Conservation (phyloP, 2,329 filamentous ascomycete species). For the Pezicula neosporulosa region DNA sequence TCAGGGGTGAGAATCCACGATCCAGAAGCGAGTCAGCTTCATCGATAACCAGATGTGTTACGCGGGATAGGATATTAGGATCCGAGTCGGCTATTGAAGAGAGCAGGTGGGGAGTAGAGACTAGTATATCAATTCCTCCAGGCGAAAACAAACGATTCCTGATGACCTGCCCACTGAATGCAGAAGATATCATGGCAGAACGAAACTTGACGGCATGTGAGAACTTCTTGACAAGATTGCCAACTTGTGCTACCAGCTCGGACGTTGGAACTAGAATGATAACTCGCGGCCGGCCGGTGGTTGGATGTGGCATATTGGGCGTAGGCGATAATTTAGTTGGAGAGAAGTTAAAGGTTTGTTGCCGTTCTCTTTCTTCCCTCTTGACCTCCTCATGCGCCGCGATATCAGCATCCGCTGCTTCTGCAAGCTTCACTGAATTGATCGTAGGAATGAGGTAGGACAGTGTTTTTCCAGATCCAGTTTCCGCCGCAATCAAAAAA, state of each 20-base stretch:
- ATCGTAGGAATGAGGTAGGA: constrained; percentile 85
- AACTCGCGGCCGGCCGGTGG: constrained; percentile 74
- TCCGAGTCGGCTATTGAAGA: constrained; percentile 84
- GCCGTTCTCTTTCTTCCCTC: constrained; percentile 49
- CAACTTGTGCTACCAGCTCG: constrained; percentile 88
- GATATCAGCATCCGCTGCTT: constrained; percentile 56
- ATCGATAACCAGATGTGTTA: constrained; percentile 84
- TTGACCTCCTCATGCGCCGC: constrained; percentile 57
- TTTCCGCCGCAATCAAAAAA: constrained; percentile 91
- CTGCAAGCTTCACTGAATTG: constrained; percentile 78
- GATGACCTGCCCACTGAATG: constrained; percentile 73
- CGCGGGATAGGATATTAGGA: constrained; percentile 88
- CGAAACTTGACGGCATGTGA: constrained; percentile 87
- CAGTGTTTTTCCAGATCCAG: constrained; percentile 93
- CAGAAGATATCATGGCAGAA: constrained; percentile 76
- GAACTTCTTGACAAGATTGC: constrained; percentile 73
- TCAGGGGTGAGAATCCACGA: constrained; percentile 83
- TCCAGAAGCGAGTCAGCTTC: constrained; percentile 97
- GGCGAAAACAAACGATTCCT: constrained; percentile 79
- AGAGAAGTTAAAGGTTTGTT: constrained; percentile 59
- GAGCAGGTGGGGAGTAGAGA: constrained; percentile 87
- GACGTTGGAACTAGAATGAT: constrained; percentile 89
- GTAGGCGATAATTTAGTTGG: constrained; percentile 40
- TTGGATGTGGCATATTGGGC: constrained; percentile 65
- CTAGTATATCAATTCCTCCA: constrained; percentile 77